A percentile compares a stretch with the other conserved stretches of the same genome.
These are phyloP conservation scores for Fusarium solani-melongenae DNA, from an alignment of 2,329 filamentous ascomycete genomes.

Conservation along the genomic window DNA sequence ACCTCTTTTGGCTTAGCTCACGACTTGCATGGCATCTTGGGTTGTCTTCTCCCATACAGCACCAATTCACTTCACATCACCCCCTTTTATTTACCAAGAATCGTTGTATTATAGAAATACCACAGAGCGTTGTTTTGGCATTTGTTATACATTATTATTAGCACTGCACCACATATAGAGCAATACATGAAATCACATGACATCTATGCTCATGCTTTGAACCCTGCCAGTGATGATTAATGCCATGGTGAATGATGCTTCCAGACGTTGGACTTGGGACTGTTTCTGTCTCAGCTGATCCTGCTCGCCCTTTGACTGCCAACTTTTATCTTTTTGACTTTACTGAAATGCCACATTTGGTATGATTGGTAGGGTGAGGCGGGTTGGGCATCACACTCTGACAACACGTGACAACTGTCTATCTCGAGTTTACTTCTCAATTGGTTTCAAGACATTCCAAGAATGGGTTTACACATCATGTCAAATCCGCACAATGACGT, in stretches of 20 bases:
- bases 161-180: conserved; percentile 27
- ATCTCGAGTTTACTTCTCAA: neutral
- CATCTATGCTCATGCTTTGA: neutral
- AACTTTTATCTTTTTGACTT: neutral
- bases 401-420: neutral
- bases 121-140: conserved; percentile 24
- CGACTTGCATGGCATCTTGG: neutral
- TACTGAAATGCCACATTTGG: neutral
- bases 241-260: neutral
- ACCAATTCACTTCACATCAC: neutral
- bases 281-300: neutral
- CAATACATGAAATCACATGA: conserved; percentile 11
- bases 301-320: neutral
- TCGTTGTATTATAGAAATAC: conserved; percentile 36
- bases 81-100: conserved; percentile 5
- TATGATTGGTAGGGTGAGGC: neutral
- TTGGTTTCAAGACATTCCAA: neutral
- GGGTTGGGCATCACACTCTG: neutral
- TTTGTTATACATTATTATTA: conserved; percentile 13
- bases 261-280: neutral
- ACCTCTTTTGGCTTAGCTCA: neutral
- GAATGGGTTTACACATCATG: neutral
- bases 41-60: neutral
- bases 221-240: neutral
- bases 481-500: neutral